phyloP scores from a whole-genome alignment of 2,329 filamentous ascomycete species.

The Lasiodiplodia sp. region DNA sequence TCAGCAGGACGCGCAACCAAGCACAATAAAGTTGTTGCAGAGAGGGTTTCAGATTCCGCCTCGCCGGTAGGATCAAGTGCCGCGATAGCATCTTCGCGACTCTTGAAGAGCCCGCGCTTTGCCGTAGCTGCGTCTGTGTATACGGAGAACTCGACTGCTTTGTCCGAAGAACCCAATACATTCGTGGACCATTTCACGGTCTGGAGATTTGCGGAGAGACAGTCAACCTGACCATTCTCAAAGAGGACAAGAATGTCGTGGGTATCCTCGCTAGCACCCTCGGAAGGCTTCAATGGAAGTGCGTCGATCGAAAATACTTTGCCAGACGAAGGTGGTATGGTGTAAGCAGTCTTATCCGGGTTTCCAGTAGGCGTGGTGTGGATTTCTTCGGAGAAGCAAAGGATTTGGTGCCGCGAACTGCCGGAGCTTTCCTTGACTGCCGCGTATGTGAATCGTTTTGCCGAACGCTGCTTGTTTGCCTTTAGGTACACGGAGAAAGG shows the following conservation, averaged over 20 bases:
- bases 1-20: slow-evolving; percentile 38
- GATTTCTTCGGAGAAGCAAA: slow-evolving; percentile 62
- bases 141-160: slow-evolving; percentile 43
- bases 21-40: slow-evolving; percentile 47
- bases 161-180: slow-evolving; percentile 21
- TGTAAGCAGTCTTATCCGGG: slow-evolving; percentile 44
- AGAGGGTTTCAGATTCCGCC: slow-evolving; percentile 40
- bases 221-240: slow-evolving; percentile 66
- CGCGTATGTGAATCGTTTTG: slow-evolving; percentile 65
- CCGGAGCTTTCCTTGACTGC: slow-evolving; percentile 56
- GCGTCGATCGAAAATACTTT: slow-evolving; percentile 42
- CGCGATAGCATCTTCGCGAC: slow-evolving; percentile 53
- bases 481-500: slow-evolving; percentile 66
- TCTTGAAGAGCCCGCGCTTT: slow-evolving; percentile 52
- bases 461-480: slow-evolving; percentile 49
- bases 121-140: slow-evolving; percentile 49
- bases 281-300: slow-evolving; percentile 38
- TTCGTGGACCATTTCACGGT: slow-evolving; percentile 42
- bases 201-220: slow-evolving; percentile 63
- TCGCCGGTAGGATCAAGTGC: slow-evolving; percentile 43
- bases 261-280: slow-evolving; percentile 33
- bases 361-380: slow-evolving; percentile 42
- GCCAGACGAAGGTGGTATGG: slow-evolving; percentile 37
- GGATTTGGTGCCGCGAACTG: slow-evolving; percentile 57
- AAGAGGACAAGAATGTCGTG: slow-evolving; percentile 65